Evolutionary conservation across 179 eudicot species (phyloP).

Genomic region (Actinidia polygama): DNA sequence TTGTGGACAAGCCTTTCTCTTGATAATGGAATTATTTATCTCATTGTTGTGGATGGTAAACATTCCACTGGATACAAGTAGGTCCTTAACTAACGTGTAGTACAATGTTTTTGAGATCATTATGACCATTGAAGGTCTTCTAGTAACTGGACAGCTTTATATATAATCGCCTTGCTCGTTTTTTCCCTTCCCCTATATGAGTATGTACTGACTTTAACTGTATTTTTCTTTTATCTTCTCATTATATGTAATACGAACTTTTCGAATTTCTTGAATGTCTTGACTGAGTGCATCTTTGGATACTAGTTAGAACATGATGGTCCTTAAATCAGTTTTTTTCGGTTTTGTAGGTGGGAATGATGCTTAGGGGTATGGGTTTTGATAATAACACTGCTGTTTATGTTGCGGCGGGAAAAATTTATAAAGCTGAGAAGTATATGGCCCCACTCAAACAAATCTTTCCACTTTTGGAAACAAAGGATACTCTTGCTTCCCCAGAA

Average conservation of each 20-base stretch:
- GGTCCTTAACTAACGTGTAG: neutral
- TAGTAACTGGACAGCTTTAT: neutral
- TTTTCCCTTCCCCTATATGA: neutral
- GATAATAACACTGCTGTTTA: conserved; percentile 84
- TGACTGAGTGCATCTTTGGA: neutral
- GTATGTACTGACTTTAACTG: neutral
- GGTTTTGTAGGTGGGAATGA: conserved; percentile 84
- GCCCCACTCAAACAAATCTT: conserved; percentile 87
- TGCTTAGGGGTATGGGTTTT: conserved; percentile 99
- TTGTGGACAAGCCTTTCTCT: neutral
- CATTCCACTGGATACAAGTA: neutral
- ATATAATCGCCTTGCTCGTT: neutral
- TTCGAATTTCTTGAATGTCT: neutral
- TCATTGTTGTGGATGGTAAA: neutral
- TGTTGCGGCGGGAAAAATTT: conserved; percentile 92
- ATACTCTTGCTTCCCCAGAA: conserved; percentile 77
- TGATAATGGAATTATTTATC: neutral
- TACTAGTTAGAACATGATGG: neutral
- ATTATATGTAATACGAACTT: neutral
- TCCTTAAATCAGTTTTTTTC: neutral
- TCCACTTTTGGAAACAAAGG: conserved; percentile 86
- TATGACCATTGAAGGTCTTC: neutral
- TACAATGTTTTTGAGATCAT: too few species aligned
- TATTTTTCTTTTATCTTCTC: neutral
- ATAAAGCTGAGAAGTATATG: conserved; percentile 88